Percentiles rank a stretch among this genome's conserved stretches.
Conservation (phyloP, 495 filamentous ascomycete species). For the Niebla homalea region DNA sequence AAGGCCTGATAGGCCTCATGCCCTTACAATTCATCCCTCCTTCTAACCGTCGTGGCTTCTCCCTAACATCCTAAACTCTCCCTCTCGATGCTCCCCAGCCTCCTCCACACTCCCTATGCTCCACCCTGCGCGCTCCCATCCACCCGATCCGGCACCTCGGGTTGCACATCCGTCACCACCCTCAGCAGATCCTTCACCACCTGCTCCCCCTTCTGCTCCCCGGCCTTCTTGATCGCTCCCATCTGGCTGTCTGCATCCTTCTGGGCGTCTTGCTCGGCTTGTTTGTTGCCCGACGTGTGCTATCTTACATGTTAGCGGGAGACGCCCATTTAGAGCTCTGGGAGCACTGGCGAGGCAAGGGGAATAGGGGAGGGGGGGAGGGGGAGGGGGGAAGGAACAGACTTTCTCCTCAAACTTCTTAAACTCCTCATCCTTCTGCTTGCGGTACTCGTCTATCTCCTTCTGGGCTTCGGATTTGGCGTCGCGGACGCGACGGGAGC, state of each 20-base stretch:
- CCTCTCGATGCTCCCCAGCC: background rate
- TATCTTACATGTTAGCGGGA: constrained; percentile 19
- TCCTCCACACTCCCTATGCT: background rate
- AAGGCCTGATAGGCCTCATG: too few species aligned
- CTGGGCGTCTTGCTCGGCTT: constrained; percentile 72
- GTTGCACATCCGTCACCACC: constrained; percentile 67
- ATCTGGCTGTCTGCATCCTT: constrained; percentile 71
- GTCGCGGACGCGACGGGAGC: constrained; percentile 92
- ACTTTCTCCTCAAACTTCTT: constrained; percentile 92
- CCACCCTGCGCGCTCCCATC: constrained; percentile 7
- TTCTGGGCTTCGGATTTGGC: constrained; percentile 92
- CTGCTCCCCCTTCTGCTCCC: constrained; percentile 61
- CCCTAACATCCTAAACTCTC: background rate
- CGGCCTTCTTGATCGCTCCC: constrained; percentile 66
- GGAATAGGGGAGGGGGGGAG: background rate
- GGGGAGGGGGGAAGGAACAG: background rate
- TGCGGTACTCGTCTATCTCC: constrained; percentile 90
- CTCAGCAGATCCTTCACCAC: constrained; percentile 69
- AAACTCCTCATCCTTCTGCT: constrained; percentile 84
- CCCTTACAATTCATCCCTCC: too few species aligned
- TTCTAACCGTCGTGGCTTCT: constrained; percentile 1
- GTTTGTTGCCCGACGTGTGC: constrained; percentile 81
- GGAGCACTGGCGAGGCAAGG: background rate
- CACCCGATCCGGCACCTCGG: constrained; percentile 48
- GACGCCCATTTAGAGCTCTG: background rate